Evolutionary conservation across 2,329 filamentous ascomycete species (phyloP).

Genomic region (Aureobasidium leucospermi): DNA sequence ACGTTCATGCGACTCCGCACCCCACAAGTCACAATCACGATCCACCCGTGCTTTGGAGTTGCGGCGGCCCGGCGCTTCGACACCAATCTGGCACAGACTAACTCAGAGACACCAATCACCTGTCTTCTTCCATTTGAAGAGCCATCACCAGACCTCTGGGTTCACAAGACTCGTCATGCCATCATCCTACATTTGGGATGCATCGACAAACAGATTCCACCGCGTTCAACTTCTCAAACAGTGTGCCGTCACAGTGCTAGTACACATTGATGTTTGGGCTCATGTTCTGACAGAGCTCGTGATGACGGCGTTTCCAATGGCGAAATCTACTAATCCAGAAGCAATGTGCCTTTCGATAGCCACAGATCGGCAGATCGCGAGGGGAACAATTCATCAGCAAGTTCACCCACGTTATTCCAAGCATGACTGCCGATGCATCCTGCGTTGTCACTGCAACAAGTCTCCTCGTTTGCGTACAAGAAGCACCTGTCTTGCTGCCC

Average conservation of each 20-base stretch:
- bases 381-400: too few relatives aligned
- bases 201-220: too few relatives aligned
- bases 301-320: too few relatives aligned
- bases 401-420: background rate
- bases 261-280: too few relatives aligned
- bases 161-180: background rate
- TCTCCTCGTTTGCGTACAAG: conserved; percentile 1
- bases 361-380: too few relatives aligned
- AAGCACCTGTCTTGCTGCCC: conserved; percentile 8
- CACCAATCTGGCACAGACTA: conserved; percentile 4
- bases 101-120: conserved; percentile 6
- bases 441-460: conserved; percentile 2
- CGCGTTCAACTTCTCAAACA: too few relatives aligned
- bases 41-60: conserved; percentile 5
- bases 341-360: too few relatives aligned
- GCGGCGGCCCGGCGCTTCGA: conserved; percentile 8
- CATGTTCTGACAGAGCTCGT: too few relatives aligned
- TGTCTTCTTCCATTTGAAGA: background rate
- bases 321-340: too few relatives aligned
- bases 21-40: conserved; percentile 10
- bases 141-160: conserved; percentile 8
- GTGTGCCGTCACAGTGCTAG: too few relatives aligned
- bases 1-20: conserved; percentile 7
- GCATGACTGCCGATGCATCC: background rate
- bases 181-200: background rate